Evolutionary conservation across 352 stramenopile genomes (phyloP), one percentile per base, ranked within the genome.

Genomic region (Pythium angustatum): DNA sequence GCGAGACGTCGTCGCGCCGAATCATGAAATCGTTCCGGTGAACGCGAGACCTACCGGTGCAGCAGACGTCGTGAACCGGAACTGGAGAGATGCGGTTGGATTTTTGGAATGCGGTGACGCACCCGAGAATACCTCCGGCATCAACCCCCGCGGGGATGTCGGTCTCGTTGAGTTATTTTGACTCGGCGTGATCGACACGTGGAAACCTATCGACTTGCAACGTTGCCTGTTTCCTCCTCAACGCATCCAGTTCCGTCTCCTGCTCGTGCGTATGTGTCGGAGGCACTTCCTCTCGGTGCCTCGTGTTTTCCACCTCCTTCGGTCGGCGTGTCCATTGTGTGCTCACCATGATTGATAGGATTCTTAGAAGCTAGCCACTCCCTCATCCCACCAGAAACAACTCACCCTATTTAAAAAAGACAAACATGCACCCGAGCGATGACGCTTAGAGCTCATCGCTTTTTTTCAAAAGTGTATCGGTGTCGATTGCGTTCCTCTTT

Each of bases 341-440:
- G 49, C 38, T 49, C 61, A 48, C 61, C 51, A 58, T 68, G 61
- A 61, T 62, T 55, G 61, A 68, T 61, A 68, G 61, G 61, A 68
- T 43, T 68, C 51, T 62, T 68, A 68, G 61, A 68, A 61, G 50
- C 49, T 68, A 68, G 61, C 61, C 38, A 50, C 31, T 52, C 53
- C 44, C 26, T 45, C 59, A 36, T 26, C 43, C 54, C 51, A 38
- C 43, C 45, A 58, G 22, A 65, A 58, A 62, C 43, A 56, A 58
- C 27, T 45, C 36, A 17, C 61, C 61, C 31, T 61, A 62, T 68
- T 68, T 62, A 68, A 68, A 68, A 68, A 68, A 49, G 48, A 58
- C 53, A 68, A 68, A 68, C 61, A 68, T 68, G 43, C 40, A 47
- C 48, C 33, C 51, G 50, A 54, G 57, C 60, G 43, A 30, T 40